Conservation (phyloP, 2,329 filamentous ascomycete species). For the Penicillium rolfsii region DNA sequence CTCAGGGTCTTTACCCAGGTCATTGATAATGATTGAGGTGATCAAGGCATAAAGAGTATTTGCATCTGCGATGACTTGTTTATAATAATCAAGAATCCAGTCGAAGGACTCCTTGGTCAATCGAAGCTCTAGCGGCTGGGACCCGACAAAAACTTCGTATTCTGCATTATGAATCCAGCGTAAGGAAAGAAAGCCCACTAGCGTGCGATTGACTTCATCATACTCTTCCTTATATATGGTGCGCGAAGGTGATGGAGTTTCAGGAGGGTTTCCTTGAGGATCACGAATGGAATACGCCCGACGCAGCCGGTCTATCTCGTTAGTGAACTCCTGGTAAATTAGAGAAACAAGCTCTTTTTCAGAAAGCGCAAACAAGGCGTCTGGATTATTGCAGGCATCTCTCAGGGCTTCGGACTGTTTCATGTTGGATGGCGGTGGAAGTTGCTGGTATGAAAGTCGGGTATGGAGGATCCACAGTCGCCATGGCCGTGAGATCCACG, state of each 20-base stretch:
- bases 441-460: not conserved
- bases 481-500: not conserved
- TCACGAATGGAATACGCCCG: constrained; percentile 24
- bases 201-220: constrained; percentile 22
- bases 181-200: constrained; percentile 20
- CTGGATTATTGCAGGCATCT: constrained; percentile 14
- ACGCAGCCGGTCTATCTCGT: constrained; percentile 22
- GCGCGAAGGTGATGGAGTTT: constrained; percentile 15
- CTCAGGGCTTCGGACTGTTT: constrained; percentile 3
- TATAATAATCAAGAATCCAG: constrained; percentile 19
- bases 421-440: constrained; percentile 6
- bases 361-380: constrained; percentile 12
- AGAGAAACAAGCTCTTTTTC: constrained; percentile 12
- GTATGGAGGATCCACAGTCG: not conserved
- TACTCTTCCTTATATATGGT: constrained; percentile 20
- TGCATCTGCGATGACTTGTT: constrained; percentile 4
- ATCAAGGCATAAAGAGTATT: constrained; percentile 18
- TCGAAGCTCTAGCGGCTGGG: constrained; percentile 11
- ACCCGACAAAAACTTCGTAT: constrained; percentile 20
- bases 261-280: not conserved
- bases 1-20: constrained; percentile 23
- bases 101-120: constrained; percentile 19
- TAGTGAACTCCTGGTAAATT: constrained; percentile 17
- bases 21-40: constrained; percentile 20
- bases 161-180: constrained; percentile 22